A percentile compares a stretch with the other conserved stretches of the same genome.
phyloP scores from a whole-genome alignment of 1,284 basidiomycete genomes.

The Microbotryum scabiosae region DNA sequence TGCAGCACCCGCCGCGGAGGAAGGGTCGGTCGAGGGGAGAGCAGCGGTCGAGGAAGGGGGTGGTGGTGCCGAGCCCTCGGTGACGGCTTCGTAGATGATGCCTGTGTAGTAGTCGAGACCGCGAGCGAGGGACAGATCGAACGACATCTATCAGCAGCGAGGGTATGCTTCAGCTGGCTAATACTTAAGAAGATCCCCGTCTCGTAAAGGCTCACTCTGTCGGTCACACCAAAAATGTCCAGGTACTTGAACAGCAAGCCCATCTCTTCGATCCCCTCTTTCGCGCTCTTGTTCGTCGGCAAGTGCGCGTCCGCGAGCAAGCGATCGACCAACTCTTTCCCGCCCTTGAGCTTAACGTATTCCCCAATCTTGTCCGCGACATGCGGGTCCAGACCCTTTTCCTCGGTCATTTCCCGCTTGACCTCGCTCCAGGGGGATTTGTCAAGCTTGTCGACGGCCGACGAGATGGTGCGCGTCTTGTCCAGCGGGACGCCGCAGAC shows the following conservation, averaged over 20 bases:
- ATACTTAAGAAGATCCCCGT: background rate
- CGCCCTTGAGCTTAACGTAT: constrained; percentile 94
- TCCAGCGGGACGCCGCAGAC: constrained; percentile 89
- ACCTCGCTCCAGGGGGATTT: constrained; percentile 93
- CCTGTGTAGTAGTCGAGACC: constrained; percentile 99
- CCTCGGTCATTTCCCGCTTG: constrained; percentile 89
- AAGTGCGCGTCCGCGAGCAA: constrained; percentile 63
- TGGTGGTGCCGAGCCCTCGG: constrained; percentile 66
- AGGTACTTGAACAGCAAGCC: constrained; percentile 74
- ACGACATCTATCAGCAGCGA: constrained; percentile 59
- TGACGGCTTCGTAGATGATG: constrained; percentile 94
- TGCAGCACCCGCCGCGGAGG: constrained; percentile 31
- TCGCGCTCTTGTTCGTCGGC: constrained; percentile 63
- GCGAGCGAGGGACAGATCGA: constrained; percentile 91
- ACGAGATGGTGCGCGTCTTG: constrained; percentile 90
- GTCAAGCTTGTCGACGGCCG: constrained; percentile 97
- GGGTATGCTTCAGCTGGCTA: background rate
- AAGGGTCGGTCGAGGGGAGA: constrained; percentile 37
- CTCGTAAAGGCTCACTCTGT: constrained; percentile 50
- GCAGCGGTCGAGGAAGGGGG: constrained; percentile 62
- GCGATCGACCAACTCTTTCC: constrained; percentile 64
- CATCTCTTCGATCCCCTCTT: constrained; percentile 87
- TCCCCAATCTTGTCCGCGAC: constrained; percentile 91
- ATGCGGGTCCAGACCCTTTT: constrained; percentile 79
- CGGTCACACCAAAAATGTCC: constrained; percentile 67